These are phyloP conservation scores for Planoprotostelium fungivorum DNA, from an alignment of 78 protist species.

Conservation along the genomic window DNA sequence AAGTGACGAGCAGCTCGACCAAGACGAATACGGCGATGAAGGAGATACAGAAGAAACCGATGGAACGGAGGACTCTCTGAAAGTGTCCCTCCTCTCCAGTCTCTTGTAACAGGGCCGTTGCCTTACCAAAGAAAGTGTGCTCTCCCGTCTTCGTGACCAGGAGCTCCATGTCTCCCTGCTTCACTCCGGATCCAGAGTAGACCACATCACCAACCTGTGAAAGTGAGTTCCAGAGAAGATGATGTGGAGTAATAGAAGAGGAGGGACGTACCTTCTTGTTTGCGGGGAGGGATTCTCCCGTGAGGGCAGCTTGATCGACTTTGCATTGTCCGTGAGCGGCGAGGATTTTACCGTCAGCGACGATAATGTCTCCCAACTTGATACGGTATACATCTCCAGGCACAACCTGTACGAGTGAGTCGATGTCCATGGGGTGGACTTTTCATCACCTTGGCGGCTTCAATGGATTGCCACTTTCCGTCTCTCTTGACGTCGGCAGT, in stretches of 20 bases:
- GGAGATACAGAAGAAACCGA: conserved; percentile 67
- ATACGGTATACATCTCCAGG: conserved; percentile 56
- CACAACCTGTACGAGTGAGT: no score
- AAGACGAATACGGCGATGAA: conserved; percentile 57
- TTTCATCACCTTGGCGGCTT: conserved; percentile 8
- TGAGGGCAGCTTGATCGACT: conserved; percentile 56
- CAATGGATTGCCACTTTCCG: conserved; percentile 18
- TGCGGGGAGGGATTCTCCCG: conserved; percentile 66
- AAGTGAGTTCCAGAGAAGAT: not conserved
- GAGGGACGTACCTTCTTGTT: conserved; percentile 24
- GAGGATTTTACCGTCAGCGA: conserved; percentile 52
- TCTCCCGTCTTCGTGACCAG: conserved; percentile 80
- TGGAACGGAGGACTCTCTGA: conserved; percentile 51
- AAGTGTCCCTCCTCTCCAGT: conserved; percentile 67
- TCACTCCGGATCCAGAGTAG: conserved; percentile 79
- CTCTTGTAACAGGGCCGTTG: conserved; percentile 61
- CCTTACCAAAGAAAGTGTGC: conserved; percentile 82
- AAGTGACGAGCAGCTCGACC: conserved; percentile 48
- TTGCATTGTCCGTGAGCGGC: conserved; percentile 35
- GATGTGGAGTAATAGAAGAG: no score
- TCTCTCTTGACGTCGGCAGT: conserved; percentile 23
- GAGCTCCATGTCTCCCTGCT: conserved; percentile 79
- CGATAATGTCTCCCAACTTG: conserved; percentile 60
- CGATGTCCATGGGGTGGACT: no score
- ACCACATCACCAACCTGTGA: conserved; percentile 40